Base-by-base conservation (phyloP, 768 basidiomycete genomes). In the Suillus spraguei region DNA sequence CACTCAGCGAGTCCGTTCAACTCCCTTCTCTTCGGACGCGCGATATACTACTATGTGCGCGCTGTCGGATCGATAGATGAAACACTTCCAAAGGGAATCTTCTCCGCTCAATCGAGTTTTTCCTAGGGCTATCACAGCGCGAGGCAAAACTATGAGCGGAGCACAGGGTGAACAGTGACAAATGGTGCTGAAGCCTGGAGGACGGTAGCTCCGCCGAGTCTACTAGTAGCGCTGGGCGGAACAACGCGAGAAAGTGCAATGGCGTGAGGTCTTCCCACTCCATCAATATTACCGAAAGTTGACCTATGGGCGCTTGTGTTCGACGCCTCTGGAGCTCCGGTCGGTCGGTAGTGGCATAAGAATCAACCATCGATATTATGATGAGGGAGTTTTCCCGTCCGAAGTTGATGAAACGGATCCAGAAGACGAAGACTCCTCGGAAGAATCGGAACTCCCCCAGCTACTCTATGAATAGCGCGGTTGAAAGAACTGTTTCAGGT, bases 391-490 rank as follows among this genome's bases (percentile, higher is more conserved):
- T 53, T 33, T 53, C 52, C 33, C 33, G 52, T 53, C 33, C 33
- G 33, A n/a, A 35, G 20, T 53, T 53, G 52, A 33, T 33, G 1
- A 33, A 56, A 24, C 8, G 7, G 22, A 9, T 4, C 16, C 22
- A 56, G 36, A 38, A 38, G 55, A 39, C 4, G 22, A 24, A 36
- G 13, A 56, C 22, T 24, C 55, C 38, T 56, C 55, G 54, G 54
- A 36, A 22, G 54, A 14, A 24, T 38, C 54, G 55, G 55, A 39
- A 38, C 38, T 39, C 16, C 5, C 39, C 24, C 55, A 28, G 8
- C 5, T 20, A 56, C 9, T 14, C 55, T 56, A 56, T 56, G 24
- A 56, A 56, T 56, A 56, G 38, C 54, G 7, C 38, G 35, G 24
- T 24, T 39, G 38, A 39, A 39, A 56, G 55, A 16, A 10, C 38